Conservation (phyloP, 768 basidiomycete species). For the Phanerochaete carnosa region DNA sequence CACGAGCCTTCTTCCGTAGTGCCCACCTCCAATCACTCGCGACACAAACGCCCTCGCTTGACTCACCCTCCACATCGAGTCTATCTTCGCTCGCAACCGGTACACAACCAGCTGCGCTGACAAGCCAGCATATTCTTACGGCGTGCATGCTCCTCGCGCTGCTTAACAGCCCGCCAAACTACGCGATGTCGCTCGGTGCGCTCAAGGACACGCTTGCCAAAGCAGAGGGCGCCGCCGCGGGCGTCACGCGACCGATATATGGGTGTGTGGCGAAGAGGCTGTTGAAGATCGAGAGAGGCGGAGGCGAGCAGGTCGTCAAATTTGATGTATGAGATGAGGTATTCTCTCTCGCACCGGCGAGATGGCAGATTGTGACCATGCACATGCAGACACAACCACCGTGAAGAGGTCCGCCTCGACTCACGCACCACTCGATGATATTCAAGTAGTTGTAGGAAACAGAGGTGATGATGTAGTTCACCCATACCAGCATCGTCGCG, state of each 20-base stretch:
- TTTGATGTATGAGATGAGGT: constrained; percentile 49
- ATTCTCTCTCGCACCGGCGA: too few relatives aligned
- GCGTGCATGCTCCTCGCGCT: constrained; percentile 63
- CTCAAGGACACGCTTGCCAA: constrained; percentile 54
- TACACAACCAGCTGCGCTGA: constrained; percentile 36
- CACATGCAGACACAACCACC: too few relatives aligned
- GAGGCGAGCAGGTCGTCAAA: constrained; percentile 70
- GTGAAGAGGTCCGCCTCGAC: too few relatives aligned
- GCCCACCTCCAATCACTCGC: constrained; percentile 56
- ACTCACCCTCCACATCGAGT: constrained; percentile 55
- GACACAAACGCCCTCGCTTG: constrained; percentile 44
- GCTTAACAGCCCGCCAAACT: constrained; percentile 48
- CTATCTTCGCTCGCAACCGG: constrained; percentile 42
- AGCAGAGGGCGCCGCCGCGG: constrained; percentile 31
- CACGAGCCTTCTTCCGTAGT: constrained; percentile 33
- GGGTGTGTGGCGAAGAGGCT: constrained; percentile 80
- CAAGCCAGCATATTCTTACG: constrained; percentile 67
- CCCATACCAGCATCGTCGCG: too few relatives aligned
- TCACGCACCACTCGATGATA: not conserved
- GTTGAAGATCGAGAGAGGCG: constrained; percentile 71
- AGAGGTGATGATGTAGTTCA: too few relatives aligned
- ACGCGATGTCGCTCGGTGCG: constrained; percentile 57
- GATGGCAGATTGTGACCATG: not conserved
- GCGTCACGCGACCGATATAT: constrained; percentile 63
- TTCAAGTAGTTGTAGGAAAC: not conserved